Percentiles rank a stretch among this genome's conserved stretches.
These are phyloP conservation scores for Uronychia setigera DNA, from an alignment of 73 alveolate species.

Conservation along the genomic window DNA sequence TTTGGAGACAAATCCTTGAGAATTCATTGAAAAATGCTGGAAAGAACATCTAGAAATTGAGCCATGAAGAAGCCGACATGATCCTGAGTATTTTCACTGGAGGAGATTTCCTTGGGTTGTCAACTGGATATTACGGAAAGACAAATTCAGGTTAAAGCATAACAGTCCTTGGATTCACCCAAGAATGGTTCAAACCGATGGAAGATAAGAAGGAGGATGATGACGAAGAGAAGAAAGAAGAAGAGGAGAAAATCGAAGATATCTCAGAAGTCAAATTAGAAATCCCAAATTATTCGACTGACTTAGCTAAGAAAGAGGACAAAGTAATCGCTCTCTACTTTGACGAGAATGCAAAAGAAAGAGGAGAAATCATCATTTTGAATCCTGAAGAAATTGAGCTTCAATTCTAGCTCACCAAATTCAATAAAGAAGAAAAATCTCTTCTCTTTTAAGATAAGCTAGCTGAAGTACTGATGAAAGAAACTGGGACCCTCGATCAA, in stretches of 20 bases:
- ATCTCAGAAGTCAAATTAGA: not conserved
- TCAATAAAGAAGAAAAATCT: not conserved
- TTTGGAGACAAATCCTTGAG: not conserved
- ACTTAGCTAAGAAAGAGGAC: constrained; percentile 9
- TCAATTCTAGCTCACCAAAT: not conserved
- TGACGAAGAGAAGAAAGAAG: not conserved
- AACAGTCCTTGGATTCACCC: constrained; percentile 50
- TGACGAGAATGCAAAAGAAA: constrained; percentile 24
- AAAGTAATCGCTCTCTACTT: constrained; percentile 29
- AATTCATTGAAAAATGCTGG: not conserved
- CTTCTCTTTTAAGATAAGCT: not conserved
- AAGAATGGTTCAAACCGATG: constrained; percentile 13
- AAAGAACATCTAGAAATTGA: not conserved
- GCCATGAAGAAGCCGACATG: constrained; percentile 25
- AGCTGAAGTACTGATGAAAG: not conserved
- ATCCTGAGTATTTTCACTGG: constrained; percentile 28
- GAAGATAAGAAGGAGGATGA: constrained; percentile 13
- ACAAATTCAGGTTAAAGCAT: constrained; percentile 13
- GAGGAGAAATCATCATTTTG: constrained; percentile 27
- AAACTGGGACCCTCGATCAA: constrained; percentile 9
- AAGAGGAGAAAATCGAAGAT: too few species aligned
- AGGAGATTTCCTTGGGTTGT: constrained; percentile 46
- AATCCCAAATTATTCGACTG: not conserved
- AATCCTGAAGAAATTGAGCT: constrained; percentile 7
- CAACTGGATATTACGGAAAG: constrained; percentile 38